Base-by-base conservation (phyloP, 768 basidiomycete genomes). In the Paxillus rubicundulus region DNA sequence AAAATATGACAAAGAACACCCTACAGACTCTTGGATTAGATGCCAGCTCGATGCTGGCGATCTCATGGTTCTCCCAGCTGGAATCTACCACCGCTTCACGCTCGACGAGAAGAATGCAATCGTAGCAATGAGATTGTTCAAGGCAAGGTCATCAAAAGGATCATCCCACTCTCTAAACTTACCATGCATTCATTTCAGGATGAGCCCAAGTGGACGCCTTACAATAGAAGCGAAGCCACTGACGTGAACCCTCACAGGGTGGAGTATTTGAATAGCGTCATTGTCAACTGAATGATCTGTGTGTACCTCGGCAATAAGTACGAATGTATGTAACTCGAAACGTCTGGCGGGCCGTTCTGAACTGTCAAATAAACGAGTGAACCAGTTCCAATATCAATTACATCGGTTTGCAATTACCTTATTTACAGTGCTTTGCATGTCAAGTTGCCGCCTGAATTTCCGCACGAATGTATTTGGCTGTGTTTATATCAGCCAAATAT, bases 21-120 rank as follows among this genome's bases (percentile, higher is more conserved):
- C 81, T 1, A 75, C 81, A 2, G 81, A 92, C 55, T 70, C 72
- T 6, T 97, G 95, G 95, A 87, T 97, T 60, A 81, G 94, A 51
- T 74, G 93, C 36, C 82, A 82, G 6, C 74, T 95, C 14, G 74
- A 75, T 9, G 80, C 86, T 4, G 91, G 92, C 2, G 95, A 97
- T 64, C 78, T 98, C 44, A 70, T 97, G 47, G 84, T 97, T 48
- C 70, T 98, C 38, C 95, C 95, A 1, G 82, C 90, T 16, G 93
- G 92, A 0, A 92, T 95, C 61, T 97, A 94, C 69, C 95, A 98
- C 72, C 87, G 94, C 37, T 98, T 97, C 74, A 95, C 91, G 0
- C 82, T 97, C 14, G 92, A 96, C 64, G 79, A 82, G 56, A 71
- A 64, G 45, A 82, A 97, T 68, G 72, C 73, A 32, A 85, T 94